Conservation (phyloP, 371 early-diverging fungal genomes). For the Cokeromyces recurvatus region DNA sequence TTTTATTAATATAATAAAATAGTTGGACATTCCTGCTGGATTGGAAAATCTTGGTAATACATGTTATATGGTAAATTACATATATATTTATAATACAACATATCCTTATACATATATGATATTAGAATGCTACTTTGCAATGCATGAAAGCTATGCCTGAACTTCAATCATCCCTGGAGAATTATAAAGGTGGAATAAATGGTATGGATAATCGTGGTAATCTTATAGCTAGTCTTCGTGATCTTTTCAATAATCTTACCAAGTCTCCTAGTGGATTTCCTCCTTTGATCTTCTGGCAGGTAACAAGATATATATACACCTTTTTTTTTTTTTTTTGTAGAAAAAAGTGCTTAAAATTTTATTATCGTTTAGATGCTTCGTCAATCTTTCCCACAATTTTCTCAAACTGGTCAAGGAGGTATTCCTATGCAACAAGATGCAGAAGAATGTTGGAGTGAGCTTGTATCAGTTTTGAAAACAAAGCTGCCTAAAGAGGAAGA, state of each 20-base stretch:
- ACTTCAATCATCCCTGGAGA: slow-evolving; percentile 60
- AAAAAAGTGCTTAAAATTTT: neutral
- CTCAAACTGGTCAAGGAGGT: slow-evolving; percentile 67
- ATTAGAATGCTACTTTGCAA: slow-evolving; percentile 93
- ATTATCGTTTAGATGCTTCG: slow-evolving; percentile 81
- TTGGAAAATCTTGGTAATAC: slow-evolving; percentile 96
- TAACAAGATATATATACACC: no score
- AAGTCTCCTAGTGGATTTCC: slow-evolving; percentile 69
- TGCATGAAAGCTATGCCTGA: slow-evolving; percentile 89
- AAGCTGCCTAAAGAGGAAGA: slow-evolving; percentile 58
- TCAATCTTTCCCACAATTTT: slow-evolving; percentile 82
- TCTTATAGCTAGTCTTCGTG: slow-evolving; percentile 67
- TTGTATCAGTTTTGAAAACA: slow-evolving; percentile 61
- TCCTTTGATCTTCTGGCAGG: slow-evolving; percentile 80
- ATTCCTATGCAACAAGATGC: slow-evolving; percentile 94
- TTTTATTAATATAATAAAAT: neutral
- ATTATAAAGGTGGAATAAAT: slow-evolving; percentile 37
- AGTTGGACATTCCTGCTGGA: slow-evolving; percentile 85
- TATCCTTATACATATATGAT: no score
- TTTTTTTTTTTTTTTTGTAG: no score
- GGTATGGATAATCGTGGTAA: slow-evolving; percentile 50
- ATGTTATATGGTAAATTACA: slow-evolving; percentile 83
- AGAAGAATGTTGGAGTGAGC: slow-evolving; percentile 92
- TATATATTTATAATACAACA: no score
- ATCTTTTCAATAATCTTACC: slow-evolving; percentile 68